A percentile compares a stretch with the other conserved stretches of the same genome.
Conservation (phyloP, 2,329 filamentous ascomycete genomes). For the Acrocalymma vagum region DNA sequence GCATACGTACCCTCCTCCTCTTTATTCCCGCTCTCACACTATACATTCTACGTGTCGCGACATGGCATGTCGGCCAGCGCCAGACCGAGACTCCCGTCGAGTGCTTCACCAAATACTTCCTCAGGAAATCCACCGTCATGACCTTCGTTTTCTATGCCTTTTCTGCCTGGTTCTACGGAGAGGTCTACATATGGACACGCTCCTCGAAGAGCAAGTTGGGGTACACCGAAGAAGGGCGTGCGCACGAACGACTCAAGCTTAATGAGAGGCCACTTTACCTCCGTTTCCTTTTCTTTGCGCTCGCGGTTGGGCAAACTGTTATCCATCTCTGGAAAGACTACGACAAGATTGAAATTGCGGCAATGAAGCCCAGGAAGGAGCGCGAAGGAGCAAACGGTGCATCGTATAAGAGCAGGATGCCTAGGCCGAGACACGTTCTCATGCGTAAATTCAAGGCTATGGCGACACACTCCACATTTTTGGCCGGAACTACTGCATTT, state of each 20-base stretch:
- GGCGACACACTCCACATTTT: slow-evolving; percentile 19
- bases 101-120: slow-evolving; percentile 67
- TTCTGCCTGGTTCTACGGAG: slow-evolving; percentile 81
- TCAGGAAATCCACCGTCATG: slow-evolving; percentile 69
- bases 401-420: slow-evolving; percentile 10
- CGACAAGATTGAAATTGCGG: slow-evolving; percentile 69
- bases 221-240: slow-evolving; percentile 74
- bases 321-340: slow-evolving; percentile 77
- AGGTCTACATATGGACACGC: slow-evolving; percentile 80
- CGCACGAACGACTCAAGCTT: slow-evolving; percentile 74
- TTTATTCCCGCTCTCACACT: slow-evolving; percentile 79
- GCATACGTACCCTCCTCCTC: slow-evolving; percentile 76
- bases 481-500: slow-evolving; percentile 59
- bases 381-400: slow-evolving; percentile 17
- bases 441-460: slow-evolving; percentile 24
- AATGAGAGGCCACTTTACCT: slow-evolving; percentile 90
- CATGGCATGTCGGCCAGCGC: slow-evolving; percentile 71
- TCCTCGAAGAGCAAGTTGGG: slow-evolving; percentile 68
- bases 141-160: slow-evolving; percentile 79
- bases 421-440: slow-evolving; percentile 30
- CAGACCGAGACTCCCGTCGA: slow-evolving; percentile 75
- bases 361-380: slow-evolving; percentile 33
- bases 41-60: slow-evolving; percentile 85
- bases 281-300: slow-evolving; percentile 71
- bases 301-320: slow-evolving; percentile 74